Conservation (phyloP, 306 rosid genomes). For the Phaseolus lunatus region DNA sequence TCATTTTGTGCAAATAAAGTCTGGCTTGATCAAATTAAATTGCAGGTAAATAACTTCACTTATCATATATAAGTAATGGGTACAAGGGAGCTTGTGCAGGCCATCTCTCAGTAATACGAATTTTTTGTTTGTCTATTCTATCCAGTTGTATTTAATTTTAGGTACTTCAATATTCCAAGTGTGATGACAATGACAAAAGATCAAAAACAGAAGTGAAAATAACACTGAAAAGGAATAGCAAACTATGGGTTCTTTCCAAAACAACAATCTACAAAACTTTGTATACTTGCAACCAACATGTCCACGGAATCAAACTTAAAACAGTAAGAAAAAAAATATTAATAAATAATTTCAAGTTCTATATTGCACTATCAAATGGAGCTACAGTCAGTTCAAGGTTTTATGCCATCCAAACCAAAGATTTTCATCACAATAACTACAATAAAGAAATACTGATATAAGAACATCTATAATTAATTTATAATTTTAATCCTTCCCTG, state of each 20-base stretch:
- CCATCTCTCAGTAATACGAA: conserved; percentile 15
- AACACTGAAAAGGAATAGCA: conserved; percentile 10
- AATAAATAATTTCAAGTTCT: conserved; percentile 12
- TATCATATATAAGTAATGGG: conserved; percentile 1
- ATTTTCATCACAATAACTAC: conserved; percentile 10
- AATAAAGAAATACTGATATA: background rate
- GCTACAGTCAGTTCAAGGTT: conserved; percentile 12
- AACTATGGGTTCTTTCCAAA: conserved; percentile 25
- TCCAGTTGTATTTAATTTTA: conserved; percentile 16
- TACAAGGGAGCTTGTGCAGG: background rate
- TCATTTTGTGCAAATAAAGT: too few relatives aligned
- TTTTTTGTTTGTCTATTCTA: conserved; percentile 12
- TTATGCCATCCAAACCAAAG: conserved; percentile 14
- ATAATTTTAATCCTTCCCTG: conserved; percentile 20
- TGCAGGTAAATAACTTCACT: too few relatives aligned
- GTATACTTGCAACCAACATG: conserved; percentile 9
- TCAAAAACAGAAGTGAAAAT: background rate
- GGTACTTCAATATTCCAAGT: conserved; percentile 10
- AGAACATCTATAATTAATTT: background rate
- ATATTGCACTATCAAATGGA: background rate
- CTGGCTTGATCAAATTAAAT: too few relatives aligned
- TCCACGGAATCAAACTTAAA: conserved; percentile 1
- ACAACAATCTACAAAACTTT: background rate
- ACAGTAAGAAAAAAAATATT: conserved; percentile 15
- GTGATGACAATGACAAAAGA: background rate